Base-by-base conservation (phyloP, 1,284 basidiomycete species). In the Lignosus rhinocerotis region DNA sequence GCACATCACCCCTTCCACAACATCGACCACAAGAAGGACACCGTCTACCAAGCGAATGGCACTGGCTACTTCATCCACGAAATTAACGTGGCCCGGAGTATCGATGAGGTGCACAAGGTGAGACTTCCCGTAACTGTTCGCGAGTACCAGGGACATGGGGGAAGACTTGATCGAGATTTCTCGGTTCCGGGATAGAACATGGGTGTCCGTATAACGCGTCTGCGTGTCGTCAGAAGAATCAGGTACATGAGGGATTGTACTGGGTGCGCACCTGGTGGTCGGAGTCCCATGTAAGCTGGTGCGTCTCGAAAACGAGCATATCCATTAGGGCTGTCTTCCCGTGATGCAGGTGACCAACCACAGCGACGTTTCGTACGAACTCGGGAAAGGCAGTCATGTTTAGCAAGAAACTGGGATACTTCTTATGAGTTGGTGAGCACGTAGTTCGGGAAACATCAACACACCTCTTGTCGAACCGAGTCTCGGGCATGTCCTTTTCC, bases 11-110 rank as follows among this genome's bases (percentile, higher is more conserved):
- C 95, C 95, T 79, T 98, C 96, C 12, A 97, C 91, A 21, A 93
- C 95, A 69, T 98, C 95, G 3, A 98, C 94, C 0, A 99, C 96
- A 14, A 99, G 77, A 2, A 99, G 74, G 38, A 98, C 88, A 54
- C 97, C 97, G 71, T 99, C 97, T n/a, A 86, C 90, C 25, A 98
- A 77, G 38, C 96, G 85, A 57, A 95, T 86, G 3, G 92, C 83
- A 17, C 89, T 87, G 6, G 95, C 95, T 12, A 96, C 94, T 76
- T 99, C 97, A 71, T 99, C 97, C 17, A 94, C 84, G 73, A 99
- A 99, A 76, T 99, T 99, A 61, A 96, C 92, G 71, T 99, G 97
- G 30, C 97, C 97, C 1, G 97, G 97, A 0, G 97, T 99, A 76
- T 99, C 97, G 69, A 99, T 88, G 42, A 98, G 74, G 75, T 99